Base-by-base conservation (phyloP, 306 rosid genomes). In the Nissolia schottii region DNA sequence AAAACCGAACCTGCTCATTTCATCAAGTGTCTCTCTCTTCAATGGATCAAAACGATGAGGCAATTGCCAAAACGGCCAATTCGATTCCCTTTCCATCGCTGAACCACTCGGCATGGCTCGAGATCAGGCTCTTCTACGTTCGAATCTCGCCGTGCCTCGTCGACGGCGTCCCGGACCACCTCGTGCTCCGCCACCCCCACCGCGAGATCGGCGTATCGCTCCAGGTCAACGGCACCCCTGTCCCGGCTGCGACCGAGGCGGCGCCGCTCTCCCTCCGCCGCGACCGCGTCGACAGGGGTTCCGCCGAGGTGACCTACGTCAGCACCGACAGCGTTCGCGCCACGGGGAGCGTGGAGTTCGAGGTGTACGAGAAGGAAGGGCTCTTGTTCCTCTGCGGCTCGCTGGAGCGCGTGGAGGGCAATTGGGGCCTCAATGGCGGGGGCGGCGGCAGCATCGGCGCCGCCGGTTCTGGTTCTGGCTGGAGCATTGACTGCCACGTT, bases 241-340 rank as follows among this genome's bases (percentile, higher is more conserved):
- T 92, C 2, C 79, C 83, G 28, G 85, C 86, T 1, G 61, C 89
- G 0, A 67, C 88, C 15, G 80, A 79, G 9, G 14, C 86, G 1
- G 82, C 85, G 1, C 62, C 88, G 3, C 27, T 92, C 12, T 82
- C 81, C 2, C 90, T 92, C 23, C 92, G 96, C 0, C 87, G 92
- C 0, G 88, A 88, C 74, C 89, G 96, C 16, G 72, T 92, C 25
- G 87, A 89, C 14, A 85, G 73, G 78, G 89, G 86, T 25, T 75
- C 90, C 5, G 87, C 92, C 5, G 97, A 87, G 90, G 92, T 92
- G 0, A 92, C 96, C 1, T 92, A 92, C 23, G 96, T 92, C n/a
- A 87, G 90, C 77, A 92, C 97, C n/a, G 94, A 89, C 48, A 86
- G 76, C 79, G 76, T 92, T 29, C 80, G 90, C 41, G 78, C 90